Percentiles rank a stretch among this genome's conserved stretches.
Evolutionary conservation across 2,329 filamentous ascomycete species (phyloP).

Genomic region (Colletotrichum tanaceti): DNA sequence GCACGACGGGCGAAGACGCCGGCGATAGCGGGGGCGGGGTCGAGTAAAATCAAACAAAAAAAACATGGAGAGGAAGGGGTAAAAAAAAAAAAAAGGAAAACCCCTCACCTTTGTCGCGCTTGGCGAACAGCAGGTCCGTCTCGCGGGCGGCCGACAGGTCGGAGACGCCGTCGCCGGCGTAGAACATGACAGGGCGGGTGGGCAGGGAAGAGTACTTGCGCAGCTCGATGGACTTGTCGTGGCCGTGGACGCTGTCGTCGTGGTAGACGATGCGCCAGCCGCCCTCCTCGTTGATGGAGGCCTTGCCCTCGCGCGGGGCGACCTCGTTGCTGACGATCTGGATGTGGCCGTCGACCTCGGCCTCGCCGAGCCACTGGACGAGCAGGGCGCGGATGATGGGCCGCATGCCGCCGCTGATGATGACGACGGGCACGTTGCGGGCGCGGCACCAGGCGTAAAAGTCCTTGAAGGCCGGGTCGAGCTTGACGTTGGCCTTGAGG

Average conservation of each 20-base stretch:
- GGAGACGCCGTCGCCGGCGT: conserved; percentile 93
- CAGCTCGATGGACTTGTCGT: conserved; percentile 95
- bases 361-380: conserved; percentile 80
- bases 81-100: neutral
- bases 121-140: conserved; percentile 93
- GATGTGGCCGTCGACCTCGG: conserved; percentile 75
- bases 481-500: conserved; percentile 83
- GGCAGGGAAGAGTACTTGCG: conserved; percentile 84
- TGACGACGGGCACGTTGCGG: conserved; percentile 91
- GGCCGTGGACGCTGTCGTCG: conserved; percentile 91
- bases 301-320: conserved; percentile 69
- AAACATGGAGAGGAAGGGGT: neutral
- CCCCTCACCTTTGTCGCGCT: conserved; percentile 81
- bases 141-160: conserved; percentile 92
- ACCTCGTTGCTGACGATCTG: conserved; percentile 93
- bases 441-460: conserved; percentile 86
- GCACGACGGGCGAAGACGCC: neutral
- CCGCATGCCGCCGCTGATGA: conserved; percentile 92
- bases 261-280: conserved; percentile 92
- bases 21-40: conserved; percentile 12
- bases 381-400: conserved; percentile 90
- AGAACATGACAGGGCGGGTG: conserved; percentile 84
- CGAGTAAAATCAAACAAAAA: neutral
- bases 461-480: conserved; percentile 88
- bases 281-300: conserved; percentile 76